Conservation (phyloP, 805 yeast species). For the Saccharomyces jurei region DNA sequence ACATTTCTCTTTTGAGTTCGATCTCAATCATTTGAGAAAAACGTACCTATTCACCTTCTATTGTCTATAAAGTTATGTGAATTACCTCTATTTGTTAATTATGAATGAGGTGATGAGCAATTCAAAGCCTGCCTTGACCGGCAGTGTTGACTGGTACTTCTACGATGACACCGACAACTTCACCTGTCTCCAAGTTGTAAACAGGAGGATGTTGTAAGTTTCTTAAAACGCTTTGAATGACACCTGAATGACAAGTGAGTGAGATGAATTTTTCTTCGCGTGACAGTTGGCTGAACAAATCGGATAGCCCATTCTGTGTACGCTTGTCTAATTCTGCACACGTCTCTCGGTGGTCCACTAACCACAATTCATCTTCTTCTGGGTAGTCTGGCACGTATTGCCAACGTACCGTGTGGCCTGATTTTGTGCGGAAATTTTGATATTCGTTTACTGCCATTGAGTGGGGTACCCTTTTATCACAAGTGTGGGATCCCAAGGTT, state of each 20-base stretch:
- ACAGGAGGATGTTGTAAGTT: constrained; percentile 49
- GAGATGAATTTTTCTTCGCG: constrained; percentile 31
- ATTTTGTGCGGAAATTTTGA: constrained; percentile 9
- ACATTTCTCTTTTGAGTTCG: too few species aligned
- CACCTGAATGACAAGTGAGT: constrained; percentile 55
- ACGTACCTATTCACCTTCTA: not conserved
- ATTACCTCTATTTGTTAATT: not conserved
- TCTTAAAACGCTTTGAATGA: constrained; percentile 43
- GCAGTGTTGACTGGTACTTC: constrained; percentile 18
- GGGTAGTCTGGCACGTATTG: constrained; percentile 40
- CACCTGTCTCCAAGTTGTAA: constrained; percentile 50
- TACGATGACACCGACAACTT: constrained; percentile 53
- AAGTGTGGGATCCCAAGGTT: constrained; percentile 50
- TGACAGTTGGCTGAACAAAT: constrained; percentile 34
- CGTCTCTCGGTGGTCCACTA: constrained; percentile 40
- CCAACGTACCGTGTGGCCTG: constrained; percentile 33
- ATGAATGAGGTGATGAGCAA: not conserved
- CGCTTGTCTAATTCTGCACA: constrained; percentile 43
- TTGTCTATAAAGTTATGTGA: not conserved
- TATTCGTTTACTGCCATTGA: constrained; percentile 13
- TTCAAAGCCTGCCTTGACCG: not conserved
- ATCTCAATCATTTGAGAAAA: too few species aligned
- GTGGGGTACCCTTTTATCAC: constrained; percentile 44
- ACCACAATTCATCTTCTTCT: constrained; percentile 44
- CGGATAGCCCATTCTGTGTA: constrained; percentile 29